A percentile compares a stretch with the other conserved stretches of the same genome.
phyloP scores from a whole-genome alignment of 169 alveolate genomes.

The Hepatocystis sp. region DNA sequence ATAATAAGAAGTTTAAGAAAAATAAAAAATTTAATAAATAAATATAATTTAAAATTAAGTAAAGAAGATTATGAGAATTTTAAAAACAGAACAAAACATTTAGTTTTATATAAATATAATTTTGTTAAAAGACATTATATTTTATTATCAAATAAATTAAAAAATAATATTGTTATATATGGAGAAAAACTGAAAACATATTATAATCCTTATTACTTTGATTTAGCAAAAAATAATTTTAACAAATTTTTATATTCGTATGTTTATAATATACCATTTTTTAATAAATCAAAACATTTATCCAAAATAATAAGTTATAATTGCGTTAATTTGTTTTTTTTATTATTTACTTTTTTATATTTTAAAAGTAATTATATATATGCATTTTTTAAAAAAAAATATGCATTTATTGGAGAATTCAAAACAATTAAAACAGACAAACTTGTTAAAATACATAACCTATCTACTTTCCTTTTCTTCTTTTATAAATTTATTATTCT shows the following conservation, averaged over 20 bases:
- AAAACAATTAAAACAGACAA: slow-evolving; percentile 51
- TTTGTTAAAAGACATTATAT: slow-evolving; percentile 26
- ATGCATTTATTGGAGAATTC: slow-evolving; percentile 76
- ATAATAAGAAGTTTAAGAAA: slow-evolving; percentile 22
- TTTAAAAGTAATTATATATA: slow-evolving; percentile 51
- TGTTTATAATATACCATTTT: not conserved
- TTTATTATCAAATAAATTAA: slow-evolving; percentile 9
- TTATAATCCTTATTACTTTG: slow-evolving; percentile 1
- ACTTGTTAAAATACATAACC: slow-evolving; percentile 55
- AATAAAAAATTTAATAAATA: slow-evolving; percentile 13
- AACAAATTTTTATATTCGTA: not conserved
- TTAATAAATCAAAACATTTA: slow-evolving; percentile 22
- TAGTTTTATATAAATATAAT: slow-evolving; percentile 14
- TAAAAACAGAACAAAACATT: slow-evolving; percentile 7
- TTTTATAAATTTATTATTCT: slow-evolving; percentile 61
- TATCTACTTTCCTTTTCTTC: slow-evolving; percentile 60
- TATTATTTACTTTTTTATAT: slow-evolving; percentile 45
- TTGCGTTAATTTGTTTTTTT: slow-evolving; percentile 63
- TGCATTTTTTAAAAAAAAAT: slow-evolving; percentile 61
- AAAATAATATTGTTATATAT: slow-evolving; percentile 6
- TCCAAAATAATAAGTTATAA: slow-evolving; percentile 45
- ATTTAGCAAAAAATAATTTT: slow-evolving; percentile 3
- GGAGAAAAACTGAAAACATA: slow-evolving; percentile 4
- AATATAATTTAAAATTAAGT: slow-evolving; percentile 19
- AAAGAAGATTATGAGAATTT: slow-evolving; percentile 5